Evolutionary conservation across 495 filamentous ascomycete genomes (phyloP).

Genomic region (Penicillium subrubescens): DNA sequence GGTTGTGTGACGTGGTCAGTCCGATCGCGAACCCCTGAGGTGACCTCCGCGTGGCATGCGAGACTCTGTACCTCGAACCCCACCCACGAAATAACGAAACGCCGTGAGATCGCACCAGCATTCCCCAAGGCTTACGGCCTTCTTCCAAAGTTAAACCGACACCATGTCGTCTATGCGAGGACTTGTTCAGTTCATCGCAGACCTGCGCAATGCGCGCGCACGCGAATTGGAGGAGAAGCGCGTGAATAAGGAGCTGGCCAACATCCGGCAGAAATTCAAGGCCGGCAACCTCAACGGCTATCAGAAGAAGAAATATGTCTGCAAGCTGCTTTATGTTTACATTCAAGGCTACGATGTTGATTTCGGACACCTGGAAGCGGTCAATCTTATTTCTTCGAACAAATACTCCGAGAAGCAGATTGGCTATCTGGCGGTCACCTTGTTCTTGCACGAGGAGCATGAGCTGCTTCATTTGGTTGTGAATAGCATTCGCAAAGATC

Average conservation of each 20-base stretch:
- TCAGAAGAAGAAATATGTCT: conserved; percentile 99
- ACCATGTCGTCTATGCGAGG: conserved; percentile 76
- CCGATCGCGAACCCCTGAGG: conserved; percentile 34
- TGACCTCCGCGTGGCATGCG: conserved; percentile 34
- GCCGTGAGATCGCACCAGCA: neutral
- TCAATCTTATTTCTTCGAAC: conserved; percentile 92
- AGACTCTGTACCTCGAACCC: conserved; percentile 22
- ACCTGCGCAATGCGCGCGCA: conserved; percentile 91
- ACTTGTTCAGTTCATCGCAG: conserved; percentile 97
- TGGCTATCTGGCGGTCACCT: conserved; percentile 94
- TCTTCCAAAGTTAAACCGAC: neutral
- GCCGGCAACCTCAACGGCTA: conserved; percentile 91
- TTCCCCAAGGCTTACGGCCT: neutral
- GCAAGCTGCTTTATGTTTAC: conserved; percentile 99
- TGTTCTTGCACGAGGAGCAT: conserved; percentile 97
- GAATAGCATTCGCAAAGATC: conserved; percentile 97
- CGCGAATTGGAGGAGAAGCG: conserved; percentile 97
- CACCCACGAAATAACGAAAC: conserved; percentile 9
- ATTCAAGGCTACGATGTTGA: conserved; percentile 99
- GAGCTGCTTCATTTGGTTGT: conserved; percentile 95
- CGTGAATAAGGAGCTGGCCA: conserved; percentile 99
- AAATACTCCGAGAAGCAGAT: conserved; percentile 99
- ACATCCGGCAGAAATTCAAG: conserved; percentile 80
- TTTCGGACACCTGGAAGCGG: conserved; percentile 97
- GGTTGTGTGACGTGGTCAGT: conserved; percentile 35